Base-by-base conservation (phyloP, 208 protist genomes). In the Trypanosoma theileri region DNA sequence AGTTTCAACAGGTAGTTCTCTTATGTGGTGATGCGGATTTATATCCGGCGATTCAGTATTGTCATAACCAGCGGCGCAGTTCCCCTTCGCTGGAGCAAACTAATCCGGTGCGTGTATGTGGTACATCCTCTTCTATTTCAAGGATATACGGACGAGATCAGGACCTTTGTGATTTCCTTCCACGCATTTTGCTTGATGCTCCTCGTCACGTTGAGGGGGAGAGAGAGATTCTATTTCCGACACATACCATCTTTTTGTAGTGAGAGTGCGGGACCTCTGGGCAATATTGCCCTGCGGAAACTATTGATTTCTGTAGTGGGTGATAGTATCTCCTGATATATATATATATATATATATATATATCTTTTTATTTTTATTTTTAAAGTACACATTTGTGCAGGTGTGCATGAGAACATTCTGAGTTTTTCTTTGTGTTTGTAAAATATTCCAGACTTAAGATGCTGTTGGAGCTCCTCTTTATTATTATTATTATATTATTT, bases 141-240 rank as follows among this genome's bases (percentile, higher is more conserved):
- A 89, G 84, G 53, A 52, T 91, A 26, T 93, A 92, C 61, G 90
- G 88, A 6, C 71, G 86, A 52, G 84, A 92, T 17, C 90, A 93
- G 57, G 84, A 93, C 61, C 79, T 93, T 24, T 83, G 71, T 31
- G 90, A 96, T 59, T 96, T 96, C 66, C 71, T 96, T n/a, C 88
- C 90, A 17, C 79, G 73, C 28, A 85, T 96, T 45, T 59, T 93
- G 67, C 76, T 96, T 17, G 85, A 96, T 40, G 50, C 69, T 4
- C 77, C 85, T 1, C 66, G 31, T 0, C 90, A 96, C 77, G 72
- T 61, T 40, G 90, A 96, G 77, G 69, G 65, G 9, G 84, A 71
- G 1, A 73, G 48, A 46, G 79, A 67, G 12, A 68, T 84, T 16
- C 70, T 77, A 8, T 96, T 96, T 72, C 65, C 88, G 7, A 74